Conservation (phyloP, 1,284 basidiomycete genomes). For the Agroathelia rolfsii region DNA sequence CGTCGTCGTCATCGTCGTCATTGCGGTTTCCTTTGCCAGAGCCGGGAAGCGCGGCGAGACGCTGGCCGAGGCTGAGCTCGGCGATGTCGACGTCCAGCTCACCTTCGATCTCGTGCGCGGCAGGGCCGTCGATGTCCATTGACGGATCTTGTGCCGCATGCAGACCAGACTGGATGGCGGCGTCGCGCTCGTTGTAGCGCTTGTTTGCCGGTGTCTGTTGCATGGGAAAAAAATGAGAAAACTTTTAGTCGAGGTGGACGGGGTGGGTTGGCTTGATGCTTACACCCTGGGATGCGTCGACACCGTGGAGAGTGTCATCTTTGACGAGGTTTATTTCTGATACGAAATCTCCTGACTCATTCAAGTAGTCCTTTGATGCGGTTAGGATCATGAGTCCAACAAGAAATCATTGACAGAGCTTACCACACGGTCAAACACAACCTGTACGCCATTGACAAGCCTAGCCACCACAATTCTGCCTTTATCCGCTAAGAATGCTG, state of each 20-base stretch:
- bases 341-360: slow-evolving; percentile 46
- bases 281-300: slow-evolving; percentile 22
- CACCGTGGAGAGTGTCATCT: slow-evolving; percentile 34
- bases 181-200: slow-evolving; percentile 56
- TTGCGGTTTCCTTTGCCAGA: slow-evolving; percentile 27
- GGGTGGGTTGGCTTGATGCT: slow-evolving; percentile 9
- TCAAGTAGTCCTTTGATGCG: slow-evolving; percentile 37
- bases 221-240: too few species aligned
- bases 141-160: slow-evolving; percentile 52
- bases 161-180: slow-evolving; percentile 51
- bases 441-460: slow-evolving; percentile 52
- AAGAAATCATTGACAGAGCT: slow-evolving; percentile 18
- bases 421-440: slow-evolving; percentile 62
- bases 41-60: slow-evolving; percentile 65
- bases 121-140: slow-evolving; percentile 47
- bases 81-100: slow-evolving; percentile 77
- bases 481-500: slow-evolving; percentile 32
- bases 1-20: slow-evolving; percentile 30
- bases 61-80: slow-evolving; percentile 83
- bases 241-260: too few species aligned
- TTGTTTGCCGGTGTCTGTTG: slow-evolving; percentile 34
- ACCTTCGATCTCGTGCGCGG: slow-evolving; percentile 46
- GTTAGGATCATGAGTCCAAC: slow-evolving; percentile 6
- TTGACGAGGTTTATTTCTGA: slow-evolving; percentile 39
- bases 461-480: slow-evolving; percentile 50